Evolutionary conservation across 257 asterid genomes (phyloP), one percentile per base, ranked within the genome.

Genomic region (Ballota nigra): DNA sequence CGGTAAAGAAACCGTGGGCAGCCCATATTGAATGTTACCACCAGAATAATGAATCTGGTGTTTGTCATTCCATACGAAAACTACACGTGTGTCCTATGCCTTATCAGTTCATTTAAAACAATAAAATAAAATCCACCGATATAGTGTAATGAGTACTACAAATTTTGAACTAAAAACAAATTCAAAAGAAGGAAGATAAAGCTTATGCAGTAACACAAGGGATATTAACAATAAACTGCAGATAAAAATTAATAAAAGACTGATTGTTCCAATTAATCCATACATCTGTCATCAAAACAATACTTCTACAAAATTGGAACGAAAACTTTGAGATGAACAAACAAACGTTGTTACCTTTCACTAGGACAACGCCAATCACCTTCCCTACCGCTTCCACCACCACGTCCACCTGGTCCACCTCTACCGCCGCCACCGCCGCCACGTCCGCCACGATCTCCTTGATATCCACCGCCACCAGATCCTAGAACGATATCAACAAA

Each of bases 321-420:
- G 65, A 68, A 2, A 19, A 63, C 40, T 23, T 34, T 18, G 28
- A 63, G 29, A 76, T 72, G 68, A 4, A 38, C 47, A 73, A 51
- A 24, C 45, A 40, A 72, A 69, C 51, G 38, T 8, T 18, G 63
- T 72, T 83, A 95, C 99, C 97, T 85, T 24, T 87, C 82, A 78
- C 88, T 85, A 60, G 99, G 99, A 80, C 99, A 95, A 18, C 84
- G 95, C 99, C 99, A 95, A 57, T 95, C 99, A 4, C 99, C 99
- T 1, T 88, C 99, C 86, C 96, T 83, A 53, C 97, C 99, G 55
- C 97, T 76, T 74, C 97, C 98, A 16, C 95, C 87, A 15, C 94
- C 85, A 1, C 96, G 82, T 28, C 96, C 91, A 9, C 97, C 89
- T 6, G 94, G 86, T 6, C 97, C 83, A n/a, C 93, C 84, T 0